Percentiles rank a stretch among this genome's conserved stretches.
Conservation (phyloP, 805 yeast genomes). For the Candida multigemmis region DNA sequence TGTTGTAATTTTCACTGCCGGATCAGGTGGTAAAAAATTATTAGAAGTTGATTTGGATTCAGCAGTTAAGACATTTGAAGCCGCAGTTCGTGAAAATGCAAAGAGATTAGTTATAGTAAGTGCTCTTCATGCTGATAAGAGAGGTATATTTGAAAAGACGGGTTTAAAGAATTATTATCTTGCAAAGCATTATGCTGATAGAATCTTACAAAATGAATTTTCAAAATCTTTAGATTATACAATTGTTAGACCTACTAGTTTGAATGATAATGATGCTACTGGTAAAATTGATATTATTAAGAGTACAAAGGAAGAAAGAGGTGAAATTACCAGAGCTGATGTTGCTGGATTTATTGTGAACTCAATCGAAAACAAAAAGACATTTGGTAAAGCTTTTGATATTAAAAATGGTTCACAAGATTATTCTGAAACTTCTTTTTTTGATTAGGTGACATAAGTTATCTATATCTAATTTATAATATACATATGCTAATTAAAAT, state of each 20-base stretch:
- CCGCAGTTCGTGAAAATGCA: constrained; percentile 34
- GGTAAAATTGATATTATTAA: constrained; percentile 35
- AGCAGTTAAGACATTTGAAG: constrained; percentile 49
- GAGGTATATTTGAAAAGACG: constrained; percentile 18
- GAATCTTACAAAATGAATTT: constrained; percentile 25
- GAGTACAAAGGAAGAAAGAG: constrained; percentile 10
- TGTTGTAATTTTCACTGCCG: constrained; percentile 54
- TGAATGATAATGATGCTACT: constrained; percentile 30
- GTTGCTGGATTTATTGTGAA: constrained; percentile 41
- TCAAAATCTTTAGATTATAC: constrained; percentile 41
- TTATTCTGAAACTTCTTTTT: too few species aligned
- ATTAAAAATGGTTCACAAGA: constrained; percentile 33
- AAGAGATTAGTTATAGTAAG: constrained; percentile 44
- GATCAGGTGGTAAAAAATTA: constrained; percentile 49
- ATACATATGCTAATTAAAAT: too few species aligned
- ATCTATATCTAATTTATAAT: too few species aligned
- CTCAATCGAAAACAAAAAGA: constrained; percentile 22
- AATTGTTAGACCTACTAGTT: constrained; percentile 44
- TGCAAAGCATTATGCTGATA: constrained; percentile 56
- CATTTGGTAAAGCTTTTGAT: constrained; percentile 35
- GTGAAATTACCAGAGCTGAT: constrained; percentile 38
- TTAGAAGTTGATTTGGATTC: constrained; percentile 55
- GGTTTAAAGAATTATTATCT: constrained; percentile 40
- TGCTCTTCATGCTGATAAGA: constrained; percentile 45
- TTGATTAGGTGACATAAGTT: too few species aligned